Conservation (phyloP, 2,329 filamentous ascomycete species). For the Beauveria australis region DNA sequence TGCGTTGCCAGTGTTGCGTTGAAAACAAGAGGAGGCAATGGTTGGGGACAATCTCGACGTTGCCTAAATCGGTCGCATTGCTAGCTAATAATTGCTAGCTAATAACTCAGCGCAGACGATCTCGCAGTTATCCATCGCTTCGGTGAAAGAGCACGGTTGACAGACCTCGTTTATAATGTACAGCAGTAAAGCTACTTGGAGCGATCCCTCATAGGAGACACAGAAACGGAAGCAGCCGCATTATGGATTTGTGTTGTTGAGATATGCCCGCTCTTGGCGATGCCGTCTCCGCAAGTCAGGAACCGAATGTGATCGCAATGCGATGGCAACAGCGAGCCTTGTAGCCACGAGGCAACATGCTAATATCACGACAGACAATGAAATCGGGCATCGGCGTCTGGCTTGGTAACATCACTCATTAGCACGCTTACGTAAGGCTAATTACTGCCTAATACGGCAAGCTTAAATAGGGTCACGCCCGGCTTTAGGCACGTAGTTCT, state of each 20-base stretch:
- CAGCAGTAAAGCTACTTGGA: background rate
- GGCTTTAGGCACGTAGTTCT: too few species aligned
- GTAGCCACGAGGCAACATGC: background rate
- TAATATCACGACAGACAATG: background rate
- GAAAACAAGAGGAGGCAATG: background rate
- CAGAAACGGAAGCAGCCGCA: background rate
- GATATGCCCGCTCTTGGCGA: background rate
- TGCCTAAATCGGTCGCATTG: background rate
- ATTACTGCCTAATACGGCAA: too few species aligned
- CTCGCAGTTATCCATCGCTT: background rate
- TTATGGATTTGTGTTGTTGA: background rate
- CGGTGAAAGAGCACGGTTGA: background rate
- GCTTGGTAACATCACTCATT: too few species aligned
- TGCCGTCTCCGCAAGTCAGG: background rate
- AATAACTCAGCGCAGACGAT: background rate
- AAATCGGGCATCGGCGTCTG: too few species aligned
- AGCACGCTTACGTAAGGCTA: too few species aligned
- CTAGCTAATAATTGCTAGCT: background rate
- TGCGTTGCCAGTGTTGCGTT: background rate
- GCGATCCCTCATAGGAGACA: background rate
- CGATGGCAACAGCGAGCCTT: background rate
- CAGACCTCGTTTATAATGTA: background rate
- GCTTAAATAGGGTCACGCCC: too few species aligned
- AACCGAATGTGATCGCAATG: background rate
- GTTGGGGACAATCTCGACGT: background rate